Percentiles rank a stretch among this genome's conserved stretches.
Evolutionary conservation across 768 basidiomycete genomes (phyloP).

Genomic region (Xerocomellus intermedius): DNA sequence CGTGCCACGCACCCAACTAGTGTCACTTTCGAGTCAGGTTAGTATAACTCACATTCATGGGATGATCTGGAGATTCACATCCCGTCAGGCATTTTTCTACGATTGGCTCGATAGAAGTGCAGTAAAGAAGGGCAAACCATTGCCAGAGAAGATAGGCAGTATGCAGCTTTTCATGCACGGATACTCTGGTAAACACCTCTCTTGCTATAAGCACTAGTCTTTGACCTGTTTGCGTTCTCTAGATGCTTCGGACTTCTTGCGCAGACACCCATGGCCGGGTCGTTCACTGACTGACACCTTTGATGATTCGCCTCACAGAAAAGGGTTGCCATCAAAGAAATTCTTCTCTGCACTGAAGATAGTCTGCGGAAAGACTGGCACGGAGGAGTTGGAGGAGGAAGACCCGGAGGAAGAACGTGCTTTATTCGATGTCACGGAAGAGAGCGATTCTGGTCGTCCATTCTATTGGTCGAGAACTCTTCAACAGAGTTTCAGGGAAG

Average conservation of each 20-base stretch:
- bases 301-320: constrained; percentile 79
- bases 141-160: constrained; percentile 88
- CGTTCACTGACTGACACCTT: constrained; percentile 82
- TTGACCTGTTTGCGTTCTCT: not conserved
- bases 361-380: constrained; percentile 82
- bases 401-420: constrained; percentile 73
- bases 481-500: constrained; percentile 81
- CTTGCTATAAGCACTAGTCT: not conserved
- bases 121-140: constrained; percentile 75
- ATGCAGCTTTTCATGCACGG: constrained; percentile 89
- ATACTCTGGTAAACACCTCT: constrained; percentile 53
- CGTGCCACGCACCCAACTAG: constrained; percentile 83
- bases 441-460: constrained; percentile 50
- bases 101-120: constrained; percentile 86
- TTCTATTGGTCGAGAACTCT: constrained; percentile 83
- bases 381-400: constrained; percentile 70
- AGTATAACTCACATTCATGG: constrained; percentile 4
- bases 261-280: constrained; percentile 86
- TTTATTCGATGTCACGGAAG: constrained; percentile 65
- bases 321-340: constrained; percentile 65
- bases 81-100: constrained; percentile 78
- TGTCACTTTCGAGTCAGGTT: constrained; percentile 74
- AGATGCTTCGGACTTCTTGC: constrained; percentile 88
- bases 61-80: constrained; percentile 1
- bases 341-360: constrained; percentile 68